phyloP scores from a whole-genome alignment of 2,329 filamentous ascomycete species.

The Penicillium corylophilum region DNA sequence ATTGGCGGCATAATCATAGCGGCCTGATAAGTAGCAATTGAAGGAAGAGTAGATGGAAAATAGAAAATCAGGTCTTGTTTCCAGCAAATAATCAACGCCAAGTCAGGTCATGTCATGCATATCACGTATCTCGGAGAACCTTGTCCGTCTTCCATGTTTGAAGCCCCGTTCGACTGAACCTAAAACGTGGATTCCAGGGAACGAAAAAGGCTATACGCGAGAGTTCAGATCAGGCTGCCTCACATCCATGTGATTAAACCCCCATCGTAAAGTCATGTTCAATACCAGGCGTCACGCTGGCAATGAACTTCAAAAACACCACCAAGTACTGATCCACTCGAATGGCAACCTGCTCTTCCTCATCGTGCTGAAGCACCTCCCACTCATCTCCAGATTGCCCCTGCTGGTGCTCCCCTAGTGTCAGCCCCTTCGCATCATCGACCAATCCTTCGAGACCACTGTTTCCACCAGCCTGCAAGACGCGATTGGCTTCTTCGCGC shows the following conservation, averaged over 20 bases:
- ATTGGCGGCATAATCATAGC: not conserved
- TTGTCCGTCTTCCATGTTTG: not conserved
- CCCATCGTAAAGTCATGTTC: constrained; percentile 98
- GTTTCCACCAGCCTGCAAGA: constrained; percentile 32
- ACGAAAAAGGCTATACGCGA: not conserved
- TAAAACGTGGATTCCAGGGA: not conserved
- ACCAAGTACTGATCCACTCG: constrained; percentile 53
- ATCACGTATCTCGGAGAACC: constrained; percentile 7
- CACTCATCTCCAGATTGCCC: constrained; percentile 55
- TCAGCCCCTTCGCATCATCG: constrained; percentile 68
- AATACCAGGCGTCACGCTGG: constrained; percentile 91
- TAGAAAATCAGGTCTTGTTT: not conserved
- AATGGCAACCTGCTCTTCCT: constrained; percentile 50
- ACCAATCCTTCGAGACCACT: constrained; percentile 81
- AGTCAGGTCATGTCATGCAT: constrained; percentile 24
- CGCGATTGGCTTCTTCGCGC: constrained; percentile 30
- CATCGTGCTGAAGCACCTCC: constrained; percentile 59
- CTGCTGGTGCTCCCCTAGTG: constrained; percentile 52
- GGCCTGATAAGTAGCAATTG: constrained; percentile 5
- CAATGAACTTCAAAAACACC: constrained; percentile 65
- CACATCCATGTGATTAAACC: constrained; percentile 54
- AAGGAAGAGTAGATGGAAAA: not conserved
- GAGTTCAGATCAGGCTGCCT: not conserved
- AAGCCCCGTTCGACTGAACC: not conserved
- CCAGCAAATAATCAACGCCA: constrained; percentile 21